Conservation (phyloP, 305 asterid species). For the Rubia occidens region DNA sequence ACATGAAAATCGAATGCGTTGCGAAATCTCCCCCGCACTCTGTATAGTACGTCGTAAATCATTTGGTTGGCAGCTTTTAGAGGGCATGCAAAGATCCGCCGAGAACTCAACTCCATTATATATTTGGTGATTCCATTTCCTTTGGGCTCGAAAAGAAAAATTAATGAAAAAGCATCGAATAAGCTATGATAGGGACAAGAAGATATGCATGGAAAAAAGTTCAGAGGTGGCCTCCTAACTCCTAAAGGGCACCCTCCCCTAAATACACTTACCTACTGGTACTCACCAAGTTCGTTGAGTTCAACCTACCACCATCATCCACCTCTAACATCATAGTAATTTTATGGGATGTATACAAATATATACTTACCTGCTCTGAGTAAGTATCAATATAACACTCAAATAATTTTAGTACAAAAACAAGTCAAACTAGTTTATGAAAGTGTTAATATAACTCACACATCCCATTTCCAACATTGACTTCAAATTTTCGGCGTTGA, state of each 20-base stretch:
- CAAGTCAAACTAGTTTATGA: too few relatives aligned
- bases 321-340: not conserved
- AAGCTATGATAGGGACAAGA: slow-evolving; percentile 32
- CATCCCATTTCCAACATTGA: too few relatives aligned
- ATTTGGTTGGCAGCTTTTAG: slow-evolving; percentile 11
- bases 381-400: too few relatives aligned
- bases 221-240: too few relatives aligned
- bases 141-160: slow-evolving; percentile 3
- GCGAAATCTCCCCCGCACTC: not conserved
- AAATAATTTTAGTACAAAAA: too few relatives aligned
- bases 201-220: slow-evolving; percentile 27
- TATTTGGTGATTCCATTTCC: not conserved
- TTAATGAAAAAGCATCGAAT: not conserved
- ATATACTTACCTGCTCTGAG: too few relatives aligned
- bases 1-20: not conserved
- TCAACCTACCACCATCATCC: not conserved
- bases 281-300: slow-evolving; percentile 22
- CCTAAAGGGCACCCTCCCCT: too few relatives aligned
- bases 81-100: slow-evolving; percentile 4
- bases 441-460: too few relatives aligned
- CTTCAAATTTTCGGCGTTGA: too few relatives aligned
- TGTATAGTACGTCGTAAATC: not conserved
- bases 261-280: too few relatives aligned
- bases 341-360: too few relatives aligned
- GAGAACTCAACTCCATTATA: slow-evolving; percentile 1